Conservation (phyloP, 2,329 filamentous ascomycete species). For the Colletotrichum graminicola region DNA sequence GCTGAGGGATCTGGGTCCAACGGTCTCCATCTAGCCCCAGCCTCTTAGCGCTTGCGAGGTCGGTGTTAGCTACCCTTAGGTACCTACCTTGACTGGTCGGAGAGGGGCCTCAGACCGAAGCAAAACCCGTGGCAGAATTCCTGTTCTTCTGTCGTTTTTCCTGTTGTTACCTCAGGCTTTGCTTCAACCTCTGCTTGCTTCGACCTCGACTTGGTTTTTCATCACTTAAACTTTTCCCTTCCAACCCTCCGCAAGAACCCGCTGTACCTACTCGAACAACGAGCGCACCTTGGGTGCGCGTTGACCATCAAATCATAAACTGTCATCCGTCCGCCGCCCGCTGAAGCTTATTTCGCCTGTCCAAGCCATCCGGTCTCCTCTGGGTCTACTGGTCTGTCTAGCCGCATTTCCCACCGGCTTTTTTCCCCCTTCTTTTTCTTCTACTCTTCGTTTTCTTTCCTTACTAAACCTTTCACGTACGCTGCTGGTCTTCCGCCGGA, state of each 20-base stretch:
- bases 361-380: conserved; percentile 36
- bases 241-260: not conserved
- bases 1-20: conserved; percentile 20
- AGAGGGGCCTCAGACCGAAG: conserved; percentile 37
- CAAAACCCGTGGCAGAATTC: conserved; percentile 38
- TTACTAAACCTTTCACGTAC: conserved; percentile 21
- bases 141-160: conserved; percentile 12
- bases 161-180: not conserved
- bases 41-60: conserved; percentile 39
- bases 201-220: not conserved
- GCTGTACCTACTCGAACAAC: not conserved
- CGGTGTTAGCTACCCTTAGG: conserved; percentile 8
- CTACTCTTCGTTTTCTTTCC: conserved; percentile 24
- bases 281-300: not conserved
- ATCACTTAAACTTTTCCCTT: not conserved
- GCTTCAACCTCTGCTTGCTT: not conserved
- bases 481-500: conserved; percentile 15
- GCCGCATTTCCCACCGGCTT: conserved; percentile 22
- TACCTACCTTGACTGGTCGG: conserved; percentile 11
- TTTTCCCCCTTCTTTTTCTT: conserved; percentile 7
- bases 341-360: conserved; percentile 34
- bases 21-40: conserved; percentile 25
- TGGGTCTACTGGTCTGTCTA: conserved; percentile 16
- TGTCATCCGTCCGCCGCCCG: conserved; percentile 31
- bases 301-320: not conserved